phyloP scores from a whole-genome alignment of 164 flowering plant species.

The Kingdonia uniflora region DNA sequence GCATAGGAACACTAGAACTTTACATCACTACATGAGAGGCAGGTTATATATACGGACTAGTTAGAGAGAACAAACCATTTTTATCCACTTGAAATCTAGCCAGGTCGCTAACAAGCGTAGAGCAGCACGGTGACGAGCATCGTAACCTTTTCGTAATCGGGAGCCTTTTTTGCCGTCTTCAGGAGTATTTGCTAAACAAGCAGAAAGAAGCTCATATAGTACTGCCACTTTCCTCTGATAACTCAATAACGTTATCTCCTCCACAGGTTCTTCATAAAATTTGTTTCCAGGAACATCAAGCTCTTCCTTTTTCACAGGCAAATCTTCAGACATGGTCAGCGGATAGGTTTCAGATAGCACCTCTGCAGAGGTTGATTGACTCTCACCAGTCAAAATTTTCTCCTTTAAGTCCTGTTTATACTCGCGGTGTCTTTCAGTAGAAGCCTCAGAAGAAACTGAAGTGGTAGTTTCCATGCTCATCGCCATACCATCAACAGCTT shows the following conservation, averaged over 20 bases:
- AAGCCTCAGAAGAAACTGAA: slow-evolving; percentile 28
- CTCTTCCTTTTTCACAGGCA: slow-evolving; percentile 10
- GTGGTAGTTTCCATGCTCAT: slow-evolving; percentile 37
- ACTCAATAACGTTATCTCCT: slow-evolving; percentile 41
- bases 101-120: slow-evolving; percentile 78
- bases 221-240: slow-evolving; percentile 65
- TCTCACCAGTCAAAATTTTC: slow-evolving; percentile 28
- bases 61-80: slow-evolving; percentile 51
- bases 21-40: neutral
- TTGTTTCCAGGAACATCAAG: slow-evolving; percentile 17
- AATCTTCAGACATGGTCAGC: slow-evolving; percentile 13
- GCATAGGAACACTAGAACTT: neutral
- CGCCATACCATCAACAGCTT: slow-evolving; percentile 60
- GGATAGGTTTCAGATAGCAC: slow-evolving; percentile 10
- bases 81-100: slow-evolving; percentile 80
- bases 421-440: slow-evolving; percentile 39
- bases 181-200: slow-evolving; percentile 66
- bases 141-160: slow-evolving; percentile 70
- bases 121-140: slow-evolving; percentile 95
- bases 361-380: slow-evolving; percentile 21
- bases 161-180: slow-evolving; percentile 37
- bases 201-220: slow-evolving; percentile 85
- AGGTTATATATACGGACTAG: neutral
- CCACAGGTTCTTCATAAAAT: slow-evolving; percentile 33
- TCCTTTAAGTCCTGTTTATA: slow-evolving; percentile 51